Evolutionary conservation across 1,139 yeast genomes (phyloP).

Genomic region (Saccharomyces hybrid): DNA sequence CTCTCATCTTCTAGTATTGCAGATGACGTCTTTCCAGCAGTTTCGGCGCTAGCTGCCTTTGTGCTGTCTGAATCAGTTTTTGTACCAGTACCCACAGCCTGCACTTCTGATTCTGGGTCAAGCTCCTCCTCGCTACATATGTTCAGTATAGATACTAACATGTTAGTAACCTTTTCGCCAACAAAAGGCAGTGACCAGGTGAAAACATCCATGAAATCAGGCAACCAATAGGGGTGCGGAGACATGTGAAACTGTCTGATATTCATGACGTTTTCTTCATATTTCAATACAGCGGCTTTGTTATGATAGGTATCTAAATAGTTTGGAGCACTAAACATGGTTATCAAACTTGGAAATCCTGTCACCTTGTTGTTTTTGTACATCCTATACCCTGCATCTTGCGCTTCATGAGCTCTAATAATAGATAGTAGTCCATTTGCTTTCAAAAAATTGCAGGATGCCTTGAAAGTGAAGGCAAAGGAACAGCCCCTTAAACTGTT

Average conservation of each 20-base stretch:
- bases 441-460: slow-evolving; percentile 71
- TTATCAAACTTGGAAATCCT: slow-evolving; percentile 83
- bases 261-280: slow-evolving; percentile 84
- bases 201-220: slow-evolving; percentile 92
- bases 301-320: slow-evolving; percentile 89
- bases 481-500: slow-evolving; percentile 88
- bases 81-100: no score
- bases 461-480: slow-evolving; percentile 75
- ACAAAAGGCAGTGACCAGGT: slow-evolving; percentile 96
- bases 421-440: slow-evolving; percentile 70
- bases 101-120: slow-evolving; percentile 33
- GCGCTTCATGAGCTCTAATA: slow-evolving; percentile 94
- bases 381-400: slow-evolving; percentile 92
- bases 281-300: slow-evolving; percentile 86
- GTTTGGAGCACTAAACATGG: slow-evolving; percentile 95
- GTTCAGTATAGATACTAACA: slow-evolving; percentile 79
- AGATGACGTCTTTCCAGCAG: not conserved
- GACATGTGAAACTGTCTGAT: slow-evolving; percentile 84
- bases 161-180: slow-evolving; percentile 87
- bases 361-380: slow-evolving; percentile 74
- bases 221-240: slow-evolving; percentile 94
- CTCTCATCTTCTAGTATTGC: slow-evolving; percentile 26
- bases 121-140: slow-evolving; percentile 92
- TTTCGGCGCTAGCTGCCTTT: no score
- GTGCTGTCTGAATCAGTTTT: no score